Evolutionary conservation across 2,329 filamentous ascomycete genomes (phyloP).

Genomic region (Helicocarpus griseus): DNA sequence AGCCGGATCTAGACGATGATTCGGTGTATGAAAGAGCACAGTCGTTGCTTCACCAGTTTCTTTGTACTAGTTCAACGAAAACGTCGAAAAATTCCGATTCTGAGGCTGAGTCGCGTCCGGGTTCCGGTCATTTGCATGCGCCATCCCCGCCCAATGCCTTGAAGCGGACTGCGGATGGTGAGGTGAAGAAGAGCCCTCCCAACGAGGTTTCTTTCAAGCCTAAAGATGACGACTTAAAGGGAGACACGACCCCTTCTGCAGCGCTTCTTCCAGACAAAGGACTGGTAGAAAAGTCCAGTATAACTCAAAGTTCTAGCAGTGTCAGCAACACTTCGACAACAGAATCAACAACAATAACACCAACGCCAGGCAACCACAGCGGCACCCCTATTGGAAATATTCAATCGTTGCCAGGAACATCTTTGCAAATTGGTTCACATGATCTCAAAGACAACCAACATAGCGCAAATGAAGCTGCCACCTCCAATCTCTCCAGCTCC

Average conservation of each 20-base stretch:
- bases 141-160: neutral
- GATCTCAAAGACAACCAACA: neutral
- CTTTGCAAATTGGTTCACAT: neutral
- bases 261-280: neutral
- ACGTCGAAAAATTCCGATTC: neutral
- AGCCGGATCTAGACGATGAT: neutral
- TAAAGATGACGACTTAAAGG: neutral
- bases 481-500: neutral
- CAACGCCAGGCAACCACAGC: neutral
- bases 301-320: neutral
- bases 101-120: neutral
- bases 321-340: neutral
- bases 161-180: slow-evolving; percentile 2
- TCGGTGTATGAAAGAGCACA: slow-evolving; percentile 15
- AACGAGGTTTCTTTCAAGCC: neutral
- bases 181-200: neutral
- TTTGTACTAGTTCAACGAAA: slow-evolving; percentile 9
- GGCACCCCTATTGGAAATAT: neutral
- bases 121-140: neutral
- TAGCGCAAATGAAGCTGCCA: neutral
- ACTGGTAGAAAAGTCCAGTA: neutral
- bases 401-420: neutral
- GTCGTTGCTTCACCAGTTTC: slow-evolving; percentile 20
- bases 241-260: neutral
- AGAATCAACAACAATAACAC: neutral